Percentiles rank a stretch among this genome's conserved stretches.
Evolutionary conservation across 2,329 filamentous ascomycete genomes (phyloP).

Genomic region (Endoconidiophora laricicola): DNA sequence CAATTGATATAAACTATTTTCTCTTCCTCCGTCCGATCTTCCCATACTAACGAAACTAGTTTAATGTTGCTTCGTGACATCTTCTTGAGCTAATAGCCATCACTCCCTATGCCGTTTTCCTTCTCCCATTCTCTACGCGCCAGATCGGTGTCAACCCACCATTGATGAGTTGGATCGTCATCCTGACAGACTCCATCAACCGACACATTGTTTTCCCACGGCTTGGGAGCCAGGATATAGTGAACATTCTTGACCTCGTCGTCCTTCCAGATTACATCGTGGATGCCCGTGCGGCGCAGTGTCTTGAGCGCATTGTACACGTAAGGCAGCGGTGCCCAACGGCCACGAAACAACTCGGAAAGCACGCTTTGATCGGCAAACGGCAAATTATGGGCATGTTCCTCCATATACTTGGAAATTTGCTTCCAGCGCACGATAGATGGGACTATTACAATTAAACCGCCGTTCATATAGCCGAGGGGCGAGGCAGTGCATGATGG

Average conservation of each 20-base stretch:
- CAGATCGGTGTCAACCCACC: slow-evolving; percentile 37
- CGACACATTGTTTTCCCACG: slow-evolving; percentile 38
- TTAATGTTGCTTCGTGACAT: neutral
- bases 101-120: slow-evolving; percentile 20
- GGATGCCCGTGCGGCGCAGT: slow-evolving; percentile 34
- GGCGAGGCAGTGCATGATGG: slow-evolving; percentile 29
- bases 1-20: neutral
- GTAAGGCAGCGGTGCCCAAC: slow-evolving; percentile 43
- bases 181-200: slow-evolving; percentile 27
- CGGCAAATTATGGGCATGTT: slow-evolving; percentile 29
- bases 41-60: neutral
- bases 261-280: slow-evolving; percentile 40
- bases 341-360: slow-evolving; percentile 34
- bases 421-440: slow-evolving; percentile 29
- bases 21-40: neutral
- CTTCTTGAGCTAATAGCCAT: neutral
- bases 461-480: slow-evolving; percentile 34
- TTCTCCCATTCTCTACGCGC: slow-evolving; percentile 28
- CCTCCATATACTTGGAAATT: slow-evolving; percentile 34
- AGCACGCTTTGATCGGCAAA: slow-evolving; percentile 46
- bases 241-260: slow-evolving; percentile 43
- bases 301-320: slow-evolving; percentile 49
- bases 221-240: slow-evolving; percentile 44
- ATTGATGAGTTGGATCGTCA: slow-evolving; percentile 32
- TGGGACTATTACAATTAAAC: slow-evolving; percentile 40